Conservation (phyloP, 495 filamentous ascomycete species). For the Polyplosphaeria fusca region DNA sequence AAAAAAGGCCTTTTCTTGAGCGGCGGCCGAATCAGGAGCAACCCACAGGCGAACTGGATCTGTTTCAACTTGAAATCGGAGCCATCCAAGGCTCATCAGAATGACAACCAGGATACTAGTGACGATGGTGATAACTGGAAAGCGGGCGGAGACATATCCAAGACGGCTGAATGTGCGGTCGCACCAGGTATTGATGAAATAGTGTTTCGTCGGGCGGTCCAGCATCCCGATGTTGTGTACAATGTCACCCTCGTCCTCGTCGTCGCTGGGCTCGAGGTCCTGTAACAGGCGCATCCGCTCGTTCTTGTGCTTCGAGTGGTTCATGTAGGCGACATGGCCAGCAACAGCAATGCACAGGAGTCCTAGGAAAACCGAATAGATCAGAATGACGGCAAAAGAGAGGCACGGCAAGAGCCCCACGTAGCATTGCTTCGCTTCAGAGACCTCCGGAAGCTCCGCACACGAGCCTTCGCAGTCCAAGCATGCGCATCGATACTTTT, state of each 20-base stretch:
- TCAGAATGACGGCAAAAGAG: slow-evolving; percentile 84
- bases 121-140: slow-evolving; percentile 77
- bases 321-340: slow-evolving; percentile 70
- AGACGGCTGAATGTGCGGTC: slow-evolving; percentile 79
- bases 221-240: slow-evolving; percentile 66
- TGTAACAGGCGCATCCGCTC: slow-evolving; percentile 83
- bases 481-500: slow-evolving; percentile 83
- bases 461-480: slow-evolving; percentile 87
- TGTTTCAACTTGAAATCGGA: slow-evolving; percentile 78
- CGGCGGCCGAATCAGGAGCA: slow-evolving; percentile 83
- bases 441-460: slow-evolving; percentile 64
- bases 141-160: slow-evolving; percentile 75
- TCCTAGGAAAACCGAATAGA: slow-evolving; percentile 72
- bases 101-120: slow-evolving; percentile 66
- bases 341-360: slow-evolving; percentile 63
- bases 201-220: slow-evolving; percentile 68
- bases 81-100: slow-evolving; percentile 79
- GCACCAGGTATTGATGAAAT: slow-evolving; percentile 71
- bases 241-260: slow-evolving; percentile 83
- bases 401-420: slow-evolving; percentile 86
- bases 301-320: slow-evolving; percentile 66
- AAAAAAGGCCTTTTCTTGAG: slow-evolving; percentile 90
- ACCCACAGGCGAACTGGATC: slow-evolving; percentile 94
- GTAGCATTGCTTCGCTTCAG: slow-evolving; percentile 64
- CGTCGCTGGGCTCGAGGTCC: slow-evolving; percentile 77